Evolutionary conservation across 768 basidiomycete genomes (phyloP), one percentile per base, ranked within the genome.

Genomic region (Boletus rex-veris): DNA sequence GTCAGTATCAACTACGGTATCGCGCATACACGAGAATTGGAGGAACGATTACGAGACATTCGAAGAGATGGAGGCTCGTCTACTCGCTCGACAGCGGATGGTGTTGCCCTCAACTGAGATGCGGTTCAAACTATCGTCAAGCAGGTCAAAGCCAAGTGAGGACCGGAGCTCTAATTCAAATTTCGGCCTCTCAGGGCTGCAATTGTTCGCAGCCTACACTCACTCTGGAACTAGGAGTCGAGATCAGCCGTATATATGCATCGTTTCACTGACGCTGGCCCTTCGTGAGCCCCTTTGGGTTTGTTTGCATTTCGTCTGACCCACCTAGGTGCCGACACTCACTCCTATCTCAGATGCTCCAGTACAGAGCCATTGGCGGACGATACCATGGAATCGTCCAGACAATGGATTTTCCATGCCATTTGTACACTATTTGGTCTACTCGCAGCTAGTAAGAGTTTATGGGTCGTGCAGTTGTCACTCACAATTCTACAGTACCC

Each of bases 171-270:
- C 28, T 45, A 19, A 33, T 33, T 51, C 18, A 16, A 33, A 14
- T 49, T 43, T 33, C 24, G 33, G 12, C 47, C 54, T 31, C 41
- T 38, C 15, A 10, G 16, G 48, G 37, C 7, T 47, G 5, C 9
- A 41, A 8, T n/a, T 28, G 21, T 19, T 35, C 41, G 38, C 30
- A 26, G 38, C 36, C 31, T 30, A 40, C 36, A 26, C 14, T 44
- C 42, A 55, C 24, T 43, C 21, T 21, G 21, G 48, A 8, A 26
- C 21, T 10, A 37, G 45, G 33, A 39, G 31, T 31, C 26, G 36
- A 45, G 28, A 51, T 41, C 24, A 45, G 19, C 7, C 16, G 19
- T 62, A 42, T 54, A 45, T n/a, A 41, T 36, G 38, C 43, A 41
- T 14, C 36, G 3, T 46, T 18, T 19, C 10, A 12, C 18, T 31